Percentiles rank a stretch among this genome's conserved stretches.
Conservation (phyloP, 768 basidiomycete species). For the Suillus plorans region DNA sequence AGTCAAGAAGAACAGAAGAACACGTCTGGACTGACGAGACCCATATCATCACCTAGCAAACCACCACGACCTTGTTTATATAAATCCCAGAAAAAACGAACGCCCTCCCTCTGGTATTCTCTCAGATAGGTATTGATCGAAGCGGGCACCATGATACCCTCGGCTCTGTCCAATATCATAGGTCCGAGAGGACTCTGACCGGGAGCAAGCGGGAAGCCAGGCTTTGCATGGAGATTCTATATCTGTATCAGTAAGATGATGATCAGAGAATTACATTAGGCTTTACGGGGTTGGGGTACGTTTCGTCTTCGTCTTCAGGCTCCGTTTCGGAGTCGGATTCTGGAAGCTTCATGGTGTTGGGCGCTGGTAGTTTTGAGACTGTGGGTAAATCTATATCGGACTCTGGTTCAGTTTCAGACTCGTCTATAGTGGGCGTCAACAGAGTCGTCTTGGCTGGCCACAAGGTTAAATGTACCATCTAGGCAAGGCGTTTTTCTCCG, state of each 20-base stretch:
- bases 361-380: conserved; percentile 5
- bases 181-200: conserved; percentile 45
- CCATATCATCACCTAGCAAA: conserved; percentile 96
- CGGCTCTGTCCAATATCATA: conserved; percentile 48
- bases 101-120: conserved; percentile 87
- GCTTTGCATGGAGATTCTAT: conserved; percentile 47
- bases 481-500: conserved; percentile 14
- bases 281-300: conserved; percentile 26
- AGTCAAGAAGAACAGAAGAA: conserved; percentile 5
- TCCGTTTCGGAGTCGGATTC: conserved; percentile 42
- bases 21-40: conserved; percentile 46
- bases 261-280: not conserved
- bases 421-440: conserved; percentile 20
- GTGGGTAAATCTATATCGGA: conserved; percentile 26
- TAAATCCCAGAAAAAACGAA: conserved; percentile 74
- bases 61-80: conserved; percentile 73
- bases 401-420: conserved; percentile 50
- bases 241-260: not conserved
- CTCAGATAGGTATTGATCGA: conserved; percentile 86
- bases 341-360: not conserved
- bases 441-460: not conserved
- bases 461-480: conserved; percentile 15
- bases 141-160: conserved; percentile 54
- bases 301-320: conserved; percentile 41
- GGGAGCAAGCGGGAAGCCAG: conserved; percentile 50